Evolutionary conservation across 345 rosid species (phyloP), one percentile per base, ranked within the genome.

Genomic region (Nasturtium officinale): DNA sequence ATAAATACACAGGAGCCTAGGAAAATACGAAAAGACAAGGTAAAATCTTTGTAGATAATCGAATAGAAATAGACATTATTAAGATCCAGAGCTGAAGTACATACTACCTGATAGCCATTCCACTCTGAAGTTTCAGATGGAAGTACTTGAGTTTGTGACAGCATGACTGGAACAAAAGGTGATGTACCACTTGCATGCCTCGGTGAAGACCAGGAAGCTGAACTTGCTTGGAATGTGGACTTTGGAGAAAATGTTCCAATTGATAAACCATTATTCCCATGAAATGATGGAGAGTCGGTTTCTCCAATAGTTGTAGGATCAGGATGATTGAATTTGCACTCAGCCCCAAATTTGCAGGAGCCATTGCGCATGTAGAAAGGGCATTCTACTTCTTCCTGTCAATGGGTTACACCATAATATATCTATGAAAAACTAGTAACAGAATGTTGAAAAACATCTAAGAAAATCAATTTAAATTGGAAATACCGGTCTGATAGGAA

Each of bases 301-400:
- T 78, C 85, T 66, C 85, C 84, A 1, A 77, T 79, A 75, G 79
- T 71, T 12, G 88, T 80, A 26, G 98, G 98, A 80, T 95, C 96
- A 15, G 99, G 99, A 87, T 95, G 99, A 79, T 88, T 86, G 71
- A 87, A 95, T 77, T 78, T 87, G 88, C 99, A 95, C 77, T 73
- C 87, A 55, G 87, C 73, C 61, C 90, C 96, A 79, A 58, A 95
- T 74, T 90, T 95, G 85, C 99, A 95, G 72, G 98, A 90, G 66
- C 92, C 98, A 76, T 82, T 90, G 43, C 94, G 96, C 98, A 95
- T 95, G 82, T 88, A 95, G 82, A 77, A 91, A 6, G 84, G 92
- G 62, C 99, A 91, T 72, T 95, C 98, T 70, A 62, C 83, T 81
- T 83, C 96, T 73, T 89, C 94, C 97, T 91, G 82, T 3, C 9